Base-by-base conservation (phyloP, 1,284 basidiomycete genomes). In the Malassezia psittaci region DNA sequence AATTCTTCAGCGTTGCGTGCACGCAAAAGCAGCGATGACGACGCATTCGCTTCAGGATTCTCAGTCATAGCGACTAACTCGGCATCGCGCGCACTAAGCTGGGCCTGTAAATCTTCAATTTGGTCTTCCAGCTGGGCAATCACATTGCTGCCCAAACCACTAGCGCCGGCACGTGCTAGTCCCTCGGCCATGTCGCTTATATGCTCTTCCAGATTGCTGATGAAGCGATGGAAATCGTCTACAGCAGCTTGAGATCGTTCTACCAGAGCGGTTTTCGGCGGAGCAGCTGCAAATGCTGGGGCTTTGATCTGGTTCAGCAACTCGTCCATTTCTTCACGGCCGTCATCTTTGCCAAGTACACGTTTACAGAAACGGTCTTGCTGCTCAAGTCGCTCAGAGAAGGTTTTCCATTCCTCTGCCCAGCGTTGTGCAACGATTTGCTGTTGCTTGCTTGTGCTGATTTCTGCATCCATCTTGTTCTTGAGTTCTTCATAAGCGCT, bases 251-350 rank as follows among this genome's bases (percentile, higher is more conserved):
- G 49, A 18, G 49, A 42, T 8, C 51, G 52, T 34, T 47, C 48
- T 18, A 58, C 32, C 21, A 63, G 52, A 12, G 37, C 49, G 29
- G 62, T 43, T 42, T 66, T 60, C 41, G 66, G 64, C 0, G 66
- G 62, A 2, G 68, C 67, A 48, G 64, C 59, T 32, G 54, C 49
- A 55, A 62, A 62, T 9, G 61, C 51, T 33, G 64, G 61, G 5
- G 62, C 60, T 52, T 72, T 72, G 66, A 74, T 74, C 41, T 66
- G 67, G 57, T 63, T 63, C 41, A 74, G 60, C 33, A 74, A 53
- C 43, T 69, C 66, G 59, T 74, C 72, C 68, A 74, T 72, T 55
- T 72, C 70, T 41, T 74, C 71, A 13, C 71, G 66, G 10, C 71
- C 71, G 35, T 74, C 71, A 35, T 54, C 59, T 54, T 74, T 74